Conservation (phyloP, 371 early-diverging fungal genomes). For the Rhizopus sp. region DNA sequence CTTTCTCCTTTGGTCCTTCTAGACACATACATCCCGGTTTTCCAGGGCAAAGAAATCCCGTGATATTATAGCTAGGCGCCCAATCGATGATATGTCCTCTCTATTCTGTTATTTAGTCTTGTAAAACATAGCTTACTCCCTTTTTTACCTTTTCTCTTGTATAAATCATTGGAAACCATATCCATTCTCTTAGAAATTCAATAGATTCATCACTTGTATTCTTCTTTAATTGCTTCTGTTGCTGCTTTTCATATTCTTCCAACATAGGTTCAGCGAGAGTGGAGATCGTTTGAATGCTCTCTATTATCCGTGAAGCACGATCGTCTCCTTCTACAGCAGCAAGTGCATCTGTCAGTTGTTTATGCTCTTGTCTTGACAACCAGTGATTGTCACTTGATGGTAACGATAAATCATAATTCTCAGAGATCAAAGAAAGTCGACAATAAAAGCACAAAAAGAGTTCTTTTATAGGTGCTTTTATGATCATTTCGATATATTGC, state of each 20-base stretch:
- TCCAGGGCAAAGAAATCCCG: slow-evolving; percentile 46
- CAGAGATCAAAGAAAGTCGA: slow-evolving; percentile 6
- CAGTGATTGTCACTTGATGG: slow-evolving; percentile 30
- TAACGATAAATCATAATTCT: slow-evolving; percentile 17
- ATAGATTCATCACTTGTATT: slow-evolving; percentile 13
- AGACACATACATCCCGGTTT: slow-evolving; percentile 46
- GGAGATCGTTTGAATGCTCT: slow-evolving; percentile 31
- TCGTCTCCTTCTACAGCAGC: slow-evolving; percentile 13
- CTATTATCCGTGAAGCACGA: slow-evolving; percentile 29
- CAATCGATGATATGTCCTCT: slow-evolving; percentile 47
- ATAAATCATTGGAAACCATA: slow-evolving; percentile 55
- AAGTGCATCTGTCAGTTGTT: slow-evolving; percentile 12
- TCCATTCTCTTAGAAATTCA: slow-evolving; percentile 40
- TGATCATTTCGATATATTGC: slow-evolving; percentile 9
- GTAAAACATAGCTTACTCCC: too few species aligned
- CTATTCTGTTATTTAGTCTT: slow-evolving; percentile 7
- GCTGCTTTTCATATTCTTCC: slow-evolving; percentile 2
- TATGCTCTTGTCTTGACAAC: slow-evolving; percentile 35
- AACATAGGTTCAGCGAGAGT: slow-evolving; percentile 22
- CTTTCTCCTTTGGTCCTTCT: slow-evolving; percentile 42
- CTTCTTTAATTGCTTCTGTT: not conserved
- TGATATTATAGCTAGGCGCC: slow-evolving; percentile 44
- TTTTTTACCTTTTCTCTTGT: slow-evolving; percentile 40
- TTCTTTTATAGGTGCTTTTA: slow-evolving; percentile 21
- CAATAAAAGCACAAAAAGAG: slow-evolving; percentile 9